Base-by-base conservation (phyloP, 2,329 filamentous ascomycete genomes). In the Cordyceps farinosa region DNA sequence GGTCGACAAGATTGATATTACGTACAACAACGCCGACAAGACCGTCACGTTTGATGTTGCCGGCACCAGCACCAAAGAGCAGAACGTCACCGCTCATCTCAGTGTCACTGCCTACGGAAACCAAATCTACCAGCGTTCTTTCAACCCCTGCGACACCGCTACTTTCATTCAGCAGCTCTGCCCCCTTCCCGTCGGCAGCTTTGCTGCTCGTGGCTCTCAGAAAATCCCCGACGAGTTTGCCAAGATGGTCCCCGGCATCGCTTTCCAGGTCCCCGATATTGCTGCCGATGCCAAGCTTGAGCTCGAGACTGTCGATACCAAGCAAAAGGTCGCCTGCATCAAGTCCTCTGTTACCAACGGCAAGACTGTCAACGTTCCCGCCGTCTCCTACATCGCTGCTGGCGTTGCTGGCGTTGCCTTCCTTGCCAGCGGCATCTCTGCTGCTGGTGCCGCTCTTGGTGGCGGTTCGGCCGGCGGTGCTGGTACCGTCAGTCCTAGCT, bases 231-330 rank as follows among this genome's bases (percentile, higher is more conserved):
- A 84, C 0, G 71, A 87, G 65, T 94, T 88, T 72, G 87, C 91
- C 62, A 82, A 82, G 61, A 78, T 90, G 76, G 94, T 99, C 47
- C 95, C 95, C 1, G 79, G 86, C 2, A 96, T 99, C 68, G 94
- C 94, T 13, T 99, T 97, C 78, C 84, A 86, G 65, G 82, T 99
- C 38, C 95, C 95, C 56, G 93, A 99, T 73, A 89, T 99, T 69
- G 89, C 94, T 62, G 94, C 94, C 44, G 78, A 89, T 70, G 95
- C 93, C 40, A 95, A 88, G 51, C 79, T 99, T 66, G 79, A 91
- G 72, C 83, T 99, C 52, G 87, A 83, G 65, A 78, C 85, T 5
- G 76, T 85, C 45, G 85, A 89, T 38, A 80, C 78, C 5, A 82
- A 81, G 45, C 71, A 83, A 40, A 81, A 88, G 48, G 83, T 97